Evolutionary conservation across 2,329 filamentous ascomycete species (phyloP).

Genomic region (Ceratocystis diversiconidia): DNA sequence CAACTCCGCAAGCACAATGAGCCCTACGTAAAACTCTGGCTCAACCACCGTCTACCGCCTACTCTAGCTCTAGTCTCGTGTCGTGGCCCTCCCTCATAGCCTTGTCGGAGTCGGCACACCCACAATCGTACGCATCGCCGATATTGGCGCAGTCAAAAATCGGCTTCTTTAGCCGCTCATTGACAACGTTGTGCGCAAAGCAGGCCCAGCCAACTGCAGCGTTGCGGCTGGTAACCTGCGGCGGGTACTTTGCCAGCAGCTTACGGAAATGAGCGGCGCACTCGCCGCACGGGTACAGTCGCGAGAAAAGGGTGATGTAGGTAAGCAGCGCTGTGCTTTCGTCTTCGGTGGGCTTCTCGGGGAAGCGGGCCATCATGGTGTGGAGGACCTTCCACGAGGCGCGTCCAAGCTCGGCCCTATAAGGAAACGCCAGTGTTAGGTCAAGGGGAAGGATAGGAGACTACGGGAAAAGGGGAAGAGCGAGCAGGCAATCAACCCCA

Average conservation of each 20-base stretch:
- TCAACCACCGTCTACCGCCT: neutral
- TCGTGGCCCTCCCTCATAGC: constrained; percentile 27
- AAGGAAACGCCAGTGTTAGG: neutral
- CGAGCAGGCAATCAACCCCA: neutral
- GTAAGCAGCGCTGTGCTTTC: constrained; percentile 49
- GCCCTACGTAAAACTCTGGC: neutral
- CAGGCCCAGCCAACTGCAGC: constrained; percentile 54
- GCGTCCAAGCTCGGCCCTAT: constrained; percentile 49
- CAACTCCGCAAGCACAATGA: too few relatives aligned
- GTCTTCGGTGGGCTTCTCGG: constrained; percentile 47
- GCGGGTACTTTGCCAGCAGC: constrained; percentile 47
- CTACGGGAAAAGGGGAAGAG: neutral
- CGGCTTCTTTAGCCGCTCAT: constrained; percentile 46
- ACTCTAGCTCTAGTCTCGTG: constrained; percentile 23
- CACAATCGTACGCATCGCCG: constrained; percentile 58
- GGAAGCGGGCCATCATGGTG: constrained; percentile 57
- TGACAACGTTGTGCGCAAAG: constrained; percentile 54
- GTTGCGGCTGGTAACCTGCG: constrained; percentile 49
- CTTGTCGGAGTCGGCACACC: constrained; percentile 50
- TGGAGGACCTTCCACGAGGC: constrained; percentile 58
- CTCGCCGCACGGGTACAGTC: constrained; percentile 57
- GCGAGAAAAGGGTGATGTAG: constrained; percentile 51
- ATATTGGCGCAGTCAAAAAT: constrained; percentile 53
- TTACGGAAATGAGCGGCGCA: constrained; percentile 54
- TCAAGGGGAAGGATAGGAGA: constrained; percentile 4